Evolutionary conservation across 768 basidiomycete genomes (phyloP), one percentile per base, ranked within the genome.

Genomic region (Obba rivulosa): DNA sequence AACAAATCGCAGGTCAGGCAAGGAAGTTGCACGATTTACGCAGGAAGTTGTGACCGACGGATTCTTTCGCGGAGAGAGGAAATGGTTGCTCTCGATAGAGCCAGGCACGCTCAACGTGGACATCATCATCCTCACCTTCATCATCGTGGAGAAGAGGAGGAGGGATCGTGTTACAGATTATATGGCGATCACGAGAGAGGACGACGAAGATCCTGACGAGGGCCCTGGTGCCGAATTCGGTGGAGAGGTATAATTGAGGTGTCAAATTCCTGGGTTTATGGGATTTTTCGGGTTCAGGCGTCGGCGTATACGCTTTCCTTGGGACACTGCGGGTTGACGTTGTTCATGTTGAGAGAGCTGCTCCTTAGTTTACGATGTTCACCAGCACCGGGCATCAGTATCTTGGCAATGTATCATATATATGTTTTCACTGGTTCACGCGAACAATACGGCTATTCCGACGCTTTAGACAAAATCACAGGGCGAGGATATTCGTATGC

Each of bases 71-170:
- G 74, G 73, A 18, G 69, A 79, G 57, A 67, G 65, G 50, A 78
- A 73, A 52, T 67, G 72, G 36, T 64, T 69, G 20, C 68, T 80
- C 21, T 63, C 65, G 37, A 70, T 79, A 40, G 68, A 77, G 45
- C 74, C 77, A n/a, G 56, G 57, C 46, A 65, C 66, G 23, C 59
- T 78, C 18, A 74, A 79, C 57, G 66, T 77, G 47, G 78, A 80
- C 60, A 65, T 80, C 41, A 63, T 80, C 35, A 62, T 80, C 11
- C 61, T 80, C 21, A 76, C 80, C 16, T 80, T 79, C 52, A 53
- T 80, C 46, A 70, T 81, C 47, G 70, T 79, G 68, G 78, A 78
- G 65, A 77, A 73, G 64, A 76, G 76, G 57, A 65, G 75, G 36
- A 68, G 75, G 17, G 74, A 75, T 37, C 61, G 61, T 21, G 50